Evolutionary conservation across 108 stramenopile species (phyloP), one percentile per base, ranked within the genome.

Genomic region (Fistulifera solaris): DNA sequence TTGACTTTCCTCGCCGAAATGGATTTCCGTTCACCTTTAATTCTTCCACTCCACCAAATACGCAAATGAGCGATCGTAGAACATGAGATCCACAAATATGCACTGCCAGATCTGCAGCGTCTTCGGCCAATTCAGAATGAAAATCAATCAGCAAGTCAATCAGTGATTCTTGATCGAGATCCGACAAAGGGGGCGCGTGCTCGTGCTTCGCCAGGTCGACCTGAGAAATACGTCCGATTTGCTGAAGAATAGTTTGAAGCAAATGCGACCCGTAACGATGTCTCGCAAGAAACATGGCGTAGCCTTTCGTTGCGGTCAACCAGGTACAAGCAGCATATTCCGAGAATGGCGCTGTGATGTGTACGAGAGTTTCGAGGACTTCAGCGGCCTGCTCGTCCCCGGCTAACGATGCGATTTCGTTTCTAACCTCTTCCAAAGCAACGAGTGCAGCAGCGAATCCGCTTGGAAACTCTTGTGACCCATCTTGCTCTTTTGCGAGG

Each of bases 31-130:
- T 70, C 54, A 65, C 66, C 47, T 67, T 69, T 12, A 40, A 31
- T 27, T 18, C 18, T 38, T 26, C 5, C 26, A 79, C 80, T 31
- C 85, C 85, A 27, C 77, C 78, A 26, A 62, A 7, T n/a, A 87
- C 77, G 52, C 78, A 85, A 7, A 91, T 43, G 0, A 87, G 62
- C 12, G 89, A 71, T 38, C 89, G 60, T 22, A 91, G 56, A 0
- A 91, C 89, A 61, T 91, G 89, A 19, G 82, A 81, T 11, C 85
- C 89, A 66, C 89, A 91, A 7, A 91, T 61, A 65, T 91, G 89
- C n/a, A 73, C 71, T 3, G 79, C 69, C 49, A 91, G 61, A 25
- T 85, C 70, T 0, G 71, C 23, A 45, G 75, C 68, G 43, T 60
- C 66, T n/a, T 66, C 78, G 17, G 53, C 49, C 26, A 91, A 61